Percentiles rank a stretch among this genome's conserved stretches.
phyloP scores from a whole-genome alignment of 306 rosid species.

The Quercus berberidifolia region DNA sequence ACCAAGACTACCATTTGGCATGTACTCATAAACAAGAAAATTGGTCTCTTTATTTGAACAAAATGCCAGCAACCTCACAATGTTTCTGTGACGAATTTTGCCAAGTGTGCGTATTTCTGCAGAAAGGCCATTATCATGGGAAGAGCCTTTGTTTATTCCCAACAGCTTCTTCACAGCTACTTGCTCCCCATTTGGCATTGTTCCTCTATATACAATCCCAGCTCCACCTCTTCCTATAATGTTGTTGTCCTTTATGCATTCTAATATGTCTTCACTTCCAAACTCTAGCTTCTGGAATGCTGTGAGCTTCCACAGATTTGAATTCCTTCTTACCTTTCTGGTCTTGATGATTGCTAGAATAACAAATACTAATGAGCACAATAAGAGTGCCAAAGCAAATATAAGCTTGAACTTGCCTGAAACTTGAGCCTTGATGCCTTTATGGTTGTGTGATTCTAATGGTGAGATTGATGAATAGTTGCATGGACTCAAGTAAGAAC shows the following conservation, averaged over 20 bases:
- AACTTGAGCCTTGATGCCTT: constrained; percentile 30
- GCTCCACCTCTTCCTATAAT: constrained; percentile 92
- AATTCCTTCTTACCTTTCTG: constrained; percentile 41
- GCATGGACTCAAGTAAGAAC: constrained; percentile 54
- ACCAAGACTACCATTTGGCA: constrained; percentile 87
- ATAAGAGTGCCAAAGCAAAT: constrained; percentile 63
- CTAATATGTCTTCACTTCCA: constrained; percentile 65
- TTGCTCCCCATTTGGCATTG: constrained; percentile 70
- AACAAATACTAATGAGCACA: constrained; percentile 70
- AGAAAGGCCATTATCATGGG: constrained; percentile 77
- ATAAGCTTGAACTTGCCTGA: constrained; percentile 63
- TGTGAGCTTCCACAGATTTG: constrained; percentile 73
- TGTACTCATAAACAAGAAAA: constrained; percentile 82
- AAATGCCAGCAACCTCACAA: constrained; percentile 74
- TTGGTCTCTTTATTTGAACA: constrained; percentile 77
- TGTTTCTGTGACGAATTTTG: constrained; percentile 81
- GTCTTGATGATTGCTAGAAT: constrained; percentile 60
- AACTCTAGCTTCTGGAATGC: constrained; percentile 77
- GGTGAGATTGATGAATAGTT: constrained; percentile 31
- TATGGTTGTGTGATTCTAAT: constrained; percentile 22
- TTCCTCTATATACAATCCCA: constrained; percentile 81
- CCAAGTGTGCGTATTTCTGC: constrained; percentile 86
- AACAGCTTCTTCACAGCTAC: constrained; percentile 83
- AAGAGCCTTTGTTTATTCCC: constrained; percentile 71
- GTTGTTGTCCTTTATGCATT: constrained; percentile 73